phyloP scores from a whole-genome alignment of 768 basidiomycete species.

The Suillus plorans region DNA sequence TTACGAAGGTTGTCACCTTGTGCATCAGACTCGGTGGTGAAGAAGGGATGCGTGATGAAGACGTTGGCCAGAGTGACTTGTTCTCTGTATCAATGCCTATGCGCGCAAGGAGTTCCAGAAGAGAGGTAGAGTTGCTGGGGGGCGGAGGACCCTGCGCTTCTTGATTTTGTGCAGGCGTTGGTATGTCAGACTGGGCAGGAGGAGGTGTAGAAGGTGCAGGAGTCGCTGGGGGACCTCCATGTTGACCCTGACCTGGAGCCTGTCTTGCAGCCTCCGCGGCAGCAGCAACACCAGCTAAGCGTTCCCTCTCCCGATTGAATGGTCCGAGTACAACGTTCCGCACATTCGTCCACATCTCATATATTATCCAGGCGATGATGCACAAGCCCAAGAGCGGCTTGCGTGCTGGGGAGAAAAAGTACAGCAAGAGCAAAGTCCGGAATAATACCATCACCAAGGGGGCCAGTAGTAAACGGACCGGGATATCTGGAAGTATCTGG shows the following conservation, averaged over 20 bases:
- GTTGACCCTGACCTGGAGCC: slow-evolving; percentile 20
- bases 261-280: slow-evolving; percentile 18
- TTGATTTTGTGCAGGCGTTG: slow-evolving; percentile 14
- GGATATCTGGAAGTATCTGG: slow-evolving; percentile 50
- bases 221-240: slow-evolving; percentile 24
- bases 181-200: slow-evolving; percentile 16
- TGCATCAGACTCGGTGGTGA: slow-evolving; percentile 49
- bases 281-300: slow-evolving; percentile 20
- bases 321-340: slow-evolving; percentile 43
- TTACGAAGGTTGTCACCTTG: slow-evolving; percentile 53
- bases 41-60: slow-evolving; percentile 14
- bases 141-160: slow-evolving; percentile 28
- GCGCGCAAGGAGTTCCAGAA: slow-evolving; percentile 54
- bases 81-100: slow-evolving; percentile 60
- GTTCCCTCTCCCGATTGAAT: slow-evolving; percentile 35
- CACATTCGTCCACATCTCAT: slow-evolving; percentile 75
- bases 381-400: slow-evolving; percentile 70
- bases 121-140: slow-evolving; percentile 30
- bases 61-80: slow-evolving; percentile 40
- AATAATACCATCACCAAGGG: slow-evolving; percentile 67
- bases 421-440: slow-evolving; percentile 66
- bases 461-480: slow-evolving; percentile 64
- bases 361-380: slow-evolving; percentile 67
- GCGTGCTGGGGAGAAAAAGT: slow-evolving; percentile 74
- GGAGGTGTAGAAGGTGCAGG: slow-evolving; percentile 15